phyloP scores from a whole-genome alignment of 2,329 filamentous ascomycete genomes.

The Ophiocordyceps camponoti-floridani region DNA sequence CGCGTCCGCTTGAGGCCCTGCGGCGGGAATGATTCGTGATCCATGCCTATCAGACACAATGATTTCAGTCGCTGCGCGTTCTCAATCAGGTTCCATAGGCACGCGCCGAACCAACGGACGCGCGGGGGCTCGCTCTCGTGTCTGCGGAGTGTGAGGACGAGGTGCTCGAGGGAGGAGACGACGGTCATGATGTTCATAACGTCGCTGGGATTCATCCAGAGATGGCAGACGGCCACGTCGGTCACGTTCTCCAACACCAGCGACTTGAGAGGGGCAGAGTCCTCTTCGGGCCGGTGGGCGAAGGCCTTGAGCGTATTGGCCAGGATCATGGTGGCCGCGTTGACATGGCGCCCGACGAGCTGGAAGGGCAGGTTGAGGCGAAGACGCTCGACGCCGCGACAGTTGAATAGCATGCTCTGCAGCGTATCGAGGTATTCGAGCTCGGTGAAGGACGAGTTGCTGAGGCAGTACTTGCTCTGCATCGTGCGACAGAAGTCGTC shows the following conservation, averaged over 20 bases:
- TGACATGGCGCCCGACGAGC: slow-evolving; percentile 24
- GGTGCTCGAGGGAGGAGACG: slow-evolving; percentile 21
- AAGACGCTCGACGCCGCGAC: slow-evolving; percentile 25
- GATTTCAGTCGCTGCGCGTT: slow-evolving; percentile 25
- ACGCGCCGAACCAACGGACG: slow-evolving; percentile 21
- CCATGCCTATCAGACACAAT: slow-evolving; percentile 28
- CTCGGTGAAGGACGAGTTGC: slow-evolving; percentile 28
- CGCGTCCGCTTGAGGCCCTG: slow-evolving; percentile 19
- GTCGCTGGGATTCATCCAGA: slow-evolving; percentile 33
- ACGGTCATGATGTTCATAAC: slow-evolving; percentile 27
- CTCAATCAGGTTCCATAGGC: slow-evolving; percentile 31
- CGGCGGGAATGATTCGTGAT: slow-evolving; percentile 19
- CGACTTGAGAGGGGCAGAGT: slow-evolving; percentile 21
- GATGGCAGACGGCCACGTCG: slow-evolving; percentile 25
- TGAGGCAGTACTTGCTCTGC: slow-evolving; percentile 28
- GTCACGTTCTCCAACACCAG: slow-evolving; percentile 32
- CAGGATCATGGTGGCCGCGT: slow-evolving; percentile 30
- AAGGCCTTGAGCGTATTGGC: slow-evolving; percentile 32
- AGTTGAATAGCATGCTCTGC: slow-evolving; percentile 23
- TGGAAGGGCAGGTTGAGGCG: slow-evolving; percentile 33
- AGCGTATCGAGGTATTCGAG: slow-evolving; percentile 24
- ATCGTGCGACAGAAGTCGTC: slow-evolving; percentile 23
- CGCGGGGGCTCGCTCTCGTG: slow-evolving; percentile 18
- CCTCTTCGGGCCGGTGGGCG: slow-evolving; percentile 24
- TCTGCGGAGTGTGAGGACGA: slow-evolving; percentile 27